Base-by-base conservation (phyloP, 139 green algal species). In the Eudorina sp. region DNA sequence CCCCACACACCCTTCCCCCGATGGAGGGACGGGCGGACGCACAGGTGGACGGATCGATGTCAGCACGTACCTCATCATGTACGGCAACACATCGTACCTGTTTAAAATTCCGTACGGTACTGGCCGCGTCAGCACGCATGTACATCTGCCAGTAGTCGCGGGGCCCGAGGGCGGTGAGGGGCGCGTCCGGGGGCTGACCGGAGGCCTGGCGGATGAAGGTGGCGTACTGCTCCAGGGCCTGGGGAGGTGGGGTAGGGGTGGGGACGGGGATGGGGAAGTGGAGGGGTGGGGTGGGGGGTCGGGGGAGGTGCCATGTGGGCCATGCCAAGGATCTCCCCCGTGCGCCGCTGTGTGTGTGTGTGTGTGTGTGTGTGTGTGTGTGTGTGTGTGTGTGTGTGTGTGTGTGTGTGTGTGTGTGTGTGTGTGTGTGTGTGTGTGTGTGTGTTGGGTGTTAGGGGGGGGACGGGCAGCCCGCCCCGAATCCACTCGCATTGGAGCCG, bases 31-130 rank as follows among this genome's bases (percentile, higher is more conserved):
- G n/a, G n/a, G n/a, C n/a, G n/a, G n/a, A n/a, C n/a, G n/a, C n/a
- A n/a, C n/a, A n/a, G n/a, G n/a, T n/a, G n/a, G n/a, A n/a, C n/a
- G n/a, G n/a, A n/a, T n/a, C n/a, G n/a, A n/a, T n/a, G n/a, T n/a
- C n/a, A n/a, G n/a, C n/a, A n/a, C n/a, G n/a, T n/a, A n/a, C n/a
- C n/a, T n/a, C n/a, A n/a, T n/a, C n/a, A n/a, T n/a, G n/a, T n/a
- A n/a, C n/a, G n/a, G n/a, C n/a, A n/a, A n/a, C n/a, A n/a, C n/a
- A n/a, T n/a, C 62, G n/a, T 79, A 79, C 70, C 70, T 53, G 70
- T 34, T 79, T 79, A 25, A 79, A 79, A 21, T 58, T n/a, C 38
- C 70, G 70, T 79, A 79, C 70, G 27, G 70, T 79, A 40, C 16
- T 79, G 9, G 40, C 14, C 41, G 70, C 70, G 27, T 79, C 70